These are phyloP conservation scores for Furcasterigmium furcatum DNA, from an alignment of 2,329 filamentous ascomycete genomes.

Conservation along the genomic window DNA sequence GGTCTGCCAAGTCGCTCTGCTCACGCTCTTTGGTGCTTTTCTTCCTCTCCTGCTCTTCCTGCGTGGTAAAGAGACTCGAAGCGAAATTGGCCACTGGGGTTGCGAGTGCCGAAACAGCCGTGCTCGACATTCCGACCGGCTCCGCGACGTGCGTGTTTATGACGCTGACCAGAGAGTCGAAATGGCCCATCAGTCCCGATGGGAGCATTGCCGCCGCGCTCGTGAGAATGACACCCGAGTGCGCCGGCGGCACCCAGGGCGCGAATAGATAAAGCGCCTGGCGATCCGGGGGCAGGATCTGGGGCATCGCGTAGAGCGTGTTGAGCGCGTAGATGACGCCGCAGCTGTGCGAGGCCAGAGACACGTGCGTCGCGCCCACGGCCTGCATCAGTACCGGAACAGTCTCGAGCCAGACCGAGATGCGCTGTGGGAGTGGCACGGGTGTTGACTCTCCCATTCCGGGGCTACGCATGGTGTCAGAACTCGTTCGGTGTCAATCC, in stretches of 20 bases:
- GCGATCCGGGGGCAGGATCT: conserved; percentile 17
- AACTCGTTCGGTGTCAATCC: background rate
- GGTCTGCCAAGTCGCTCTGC: too few species aligned
- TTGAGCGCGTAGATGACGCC: conserved; percentile 26
- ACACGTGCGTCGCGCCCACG: conserved; percentile 24
- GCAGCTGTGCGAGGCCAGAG: conserved; percentile 22
- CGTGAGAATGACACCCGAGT: conserved; percentile 10
- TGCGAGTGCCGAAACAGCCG: too few species aligned
- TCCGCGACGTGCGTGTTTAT: too few species aligned
- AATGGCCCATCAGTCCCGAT: too few species aligned
- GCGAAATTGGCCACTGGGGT: too few species aligned
- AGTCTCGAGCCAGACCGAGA: conserved; percentile 23
- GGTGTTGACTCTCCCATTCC: conserved; percentile 39
- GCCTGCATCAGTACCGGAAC: conserved; percentile 26
- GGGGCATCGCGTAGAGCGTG: conserved; percentile 21
- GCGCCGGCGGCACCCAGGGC: conserved; percentile 25
- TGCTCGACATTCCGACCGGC: too few species aligned
- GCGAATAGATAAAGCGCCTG: conserved; percentile 22
- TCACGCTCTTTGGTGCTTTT: too few species aligned
- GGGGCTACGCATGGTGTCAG: conserved; percentile 23
- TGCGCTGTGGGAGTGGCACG: conserved; percentile 17
- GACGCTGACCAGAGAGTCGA: too few species aligned
- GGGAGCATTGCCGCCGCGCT: background rate
- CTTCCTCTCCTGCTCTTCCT: too few species aligned
- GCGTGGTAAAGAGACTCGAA: too few species aligned